phyloP scores from a whole-genome alignment of 202 grass and related monocot genomes.

The Eragrostis tef region DNA sequence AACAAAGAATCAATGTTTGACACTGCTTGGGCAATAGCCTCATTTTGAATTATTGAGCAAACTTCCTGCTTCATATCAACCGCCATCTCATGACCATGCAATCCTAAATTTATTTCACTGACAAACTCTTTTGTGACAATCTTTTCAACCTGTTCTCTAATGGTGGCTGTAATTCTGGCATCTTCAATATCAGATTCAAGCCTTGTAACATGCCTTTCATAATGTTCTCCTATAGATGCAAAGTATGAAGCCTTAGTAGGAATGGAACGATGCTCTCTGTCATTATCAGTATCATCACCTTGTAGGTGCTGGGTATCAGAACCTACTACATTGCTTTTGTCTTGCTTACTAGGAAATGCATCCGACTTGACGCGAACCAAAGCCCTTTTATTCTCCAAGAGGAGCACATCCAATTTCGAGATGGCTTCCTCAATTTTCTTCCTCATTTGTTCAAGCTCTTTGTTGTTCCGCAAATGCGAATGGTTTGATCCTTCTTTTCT shows the following conservation, averaged over 20 bases:
- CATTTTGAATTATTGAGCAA: constrained; percentile 52
- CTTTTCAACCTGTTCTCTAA: constrained; percentile 52
- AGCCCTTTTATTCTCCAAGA: constrained; percentile 52
- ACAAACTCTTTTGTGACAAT: constrained; percentile 54
- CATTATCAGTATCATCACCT: constrained; percentile 42
- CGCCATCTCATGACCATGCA: constrained; percentile 57
- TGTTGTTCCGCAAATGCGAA: constrained; percentile 57
- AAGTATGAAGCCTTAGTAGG: constrained; percentile 17
- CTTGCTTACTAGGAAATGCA: constrained; percentile 45
- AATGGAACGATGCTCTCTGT: constrained; percentile 23
- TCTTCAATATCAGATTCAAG: constrained; percentile 59
- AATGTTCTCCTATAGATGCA: constrained; percentile 37
- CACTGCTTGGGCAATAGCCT: constrained; percentile 50
- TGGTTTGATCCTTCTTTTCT: constrained; percentile 56
- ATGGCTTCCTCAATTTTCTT: constrained; percentile 58
- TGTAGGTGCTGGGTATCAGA: constrained; percentile 48
- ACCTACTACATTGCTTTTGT: constrained; percentile 44
- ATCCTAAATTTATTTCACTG: constrained; percentile 36
- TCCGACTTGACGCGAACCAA: constrained; percentile 41
- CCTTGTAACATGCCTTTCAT: constrained; percentile 32
- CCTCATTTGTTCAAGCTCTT: constrained; percentile 65
- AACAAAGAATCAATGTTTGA: constrained; percentile 50
- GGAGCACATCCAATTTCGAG: constrained; percentile 60
- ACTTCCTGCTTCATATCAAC: constrained; percentile 46
- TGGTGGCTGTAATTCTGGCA: constrained; percentile 36